Evolutionary conservation across 768 basidiomycete species (phyloP).

Genomic region (Phaeolepiota aurea): DNA sequence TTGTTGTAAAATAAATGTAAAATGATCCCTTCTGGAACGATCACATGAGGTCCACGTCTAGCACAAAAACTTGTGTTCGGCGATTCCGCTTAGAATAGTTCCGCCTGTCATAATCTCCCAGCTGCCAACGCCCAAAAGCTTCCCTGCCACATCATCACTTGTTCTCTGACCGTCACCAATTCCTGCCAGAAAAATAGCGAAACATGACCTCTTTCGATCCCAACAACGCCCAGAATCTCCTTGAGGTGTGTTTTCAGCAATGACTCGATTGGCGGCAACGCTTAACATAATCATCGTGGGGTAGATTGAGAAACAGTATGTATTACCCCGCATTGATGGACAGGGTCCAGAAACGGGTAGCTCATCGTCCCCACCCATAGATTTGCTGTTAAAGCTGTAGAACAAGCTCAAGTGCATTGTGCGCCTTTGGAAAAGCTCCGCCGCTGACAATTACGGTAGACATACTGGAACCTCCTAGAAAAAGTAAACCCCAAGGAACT

Average conservation of each 20-base stretch:
- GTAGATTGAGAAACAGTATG: conserved; percentile 95
- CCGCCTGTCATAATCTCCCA: background rate
- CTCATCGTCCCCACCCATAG: background rate
- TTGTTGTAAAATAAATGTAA: no score
- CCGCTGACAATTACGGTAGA: conserved; percentile 39
- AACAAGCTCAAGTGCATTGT: conserved; percentile 82
- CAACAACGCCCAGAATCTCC: conserved; percentile 84
- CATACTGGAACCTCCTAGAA: conserved; percentile 91
- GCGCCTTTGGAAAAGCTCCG: background rate
- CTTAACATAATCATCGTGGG: background rate
- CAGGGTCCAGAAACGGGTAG: background rate
- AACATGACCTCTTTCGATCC: conserved; percentile 70
- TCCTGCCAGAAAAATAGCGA: conserved; percentile 4
- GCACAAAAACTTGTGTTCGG: no score
- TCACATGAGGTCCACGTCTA: no score
- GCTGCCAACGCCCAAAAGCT: no score
- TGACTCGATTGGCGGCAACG: no score
- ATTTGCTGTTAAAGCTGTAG: conserved; percentile 88
- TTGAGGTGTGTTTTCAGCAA: conserved; percentile 70
- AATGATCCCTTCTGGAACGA: no score
- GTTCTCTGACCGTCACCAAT: conserved; percentile 3
- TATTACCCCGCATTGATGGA: conserved; percentile 11
- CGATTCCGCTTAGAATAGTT: conserved; percentile 1
- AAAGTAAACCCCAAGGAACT: conserved; percentile 71
- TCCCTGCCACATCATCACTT: conserved; percentile 10